Percentiles rank a stretch among this genome's conserved stretches.
Evolutionary conservation across 2,329 filamentous ascomycete species (phyloP).

Genomic region (Colletotrichum sojae): DNA sequence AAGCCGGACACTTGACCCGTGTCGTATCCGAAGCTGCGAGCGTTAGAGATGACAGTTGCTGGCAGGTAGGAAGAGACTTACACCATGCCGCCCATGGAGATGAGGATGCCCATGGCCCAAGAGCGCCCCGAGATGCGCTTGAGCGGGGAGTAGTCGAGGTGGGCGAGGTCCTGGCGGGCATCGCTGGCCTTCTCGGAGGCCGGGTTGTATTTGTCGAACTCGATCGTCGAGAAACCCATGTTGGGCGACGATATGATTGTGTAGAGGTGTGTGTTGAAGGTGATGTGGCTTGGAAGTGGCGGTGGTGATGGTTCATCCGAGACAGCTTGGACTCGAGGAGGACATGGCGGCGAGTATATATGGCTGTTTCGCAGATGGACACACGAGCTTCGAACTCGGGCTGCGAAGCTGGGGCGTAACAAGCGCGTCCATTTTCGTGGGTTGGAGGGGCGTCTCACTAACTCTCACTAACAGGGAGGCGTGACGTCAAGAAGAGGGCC

Average conservation of each 20-base stretch:
- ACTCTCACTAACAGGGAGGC: conserved; percentile 22
- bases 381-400: conserved; percentile 14
- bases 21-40: conserved; percentile 59
- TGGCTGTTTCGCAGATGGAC: conserved; percentile 32
- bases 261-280: conserved; percentile 60
- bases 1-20: conserved; percentile 71
- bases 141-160: conserved; percentile 62
- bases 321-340: background rate
- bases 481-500: conserved; percentile 38
- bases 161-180: conserved; percentile 52
- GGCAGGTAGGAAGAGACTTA: conserved; percentile 44
- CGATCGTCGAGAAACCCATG: conserved; percentile 49
- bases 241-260: conserved; percentile 27
- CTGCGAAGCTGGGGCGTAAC: conserved; percentile 12
- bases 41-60: conserved; percentile 21
- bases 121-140: conserved; percentile 55
- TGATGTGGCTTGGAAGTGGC: background rate
- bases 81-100: conserved; percentile 63
- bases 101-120: conserved; percentile 54
- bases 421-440: conserved; percentile 1
- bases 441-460: conserved; percentile 28
- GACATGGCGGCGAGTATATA: conserved; percentile 33
- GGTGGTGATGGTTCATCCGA: conserved; percentile 37
- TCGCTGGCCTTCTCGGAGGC: conserved; percentile 53
- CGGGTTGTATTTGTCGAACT: conserved; percentile 61